Evolutionary conservation across 2,329 filamentous ascomycete species (phyloP).

Genomic region (Fusarium sp.): DNA sequence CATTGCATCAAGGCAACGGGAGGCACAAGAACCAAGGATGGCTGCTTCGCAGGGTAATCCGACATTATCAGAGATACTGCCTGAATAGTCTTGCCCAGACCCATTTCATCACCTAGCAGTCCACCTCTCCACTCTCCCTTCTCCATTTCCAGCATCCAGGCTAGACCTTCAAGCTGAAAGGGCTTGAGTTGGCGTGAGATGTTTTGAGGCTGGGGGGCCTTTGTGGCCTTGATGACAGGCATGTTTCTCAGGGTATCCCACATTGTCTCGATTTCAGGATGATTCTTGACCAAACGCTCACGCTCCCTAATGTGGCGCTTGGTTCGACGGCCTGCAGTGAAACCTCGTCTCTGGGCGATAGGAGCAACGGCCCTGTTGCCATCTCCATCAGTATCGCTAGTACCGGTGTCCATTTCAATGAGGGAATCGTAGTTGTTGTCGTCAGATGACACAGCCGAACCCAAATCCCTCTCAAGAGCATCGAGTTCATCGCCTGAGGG

Average conservation of each 20-base stretch:
- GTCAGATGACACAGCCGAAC: neutral
- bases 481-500: conserved; percentile 16
- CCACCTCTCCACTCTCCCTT: conserved; percentile 86
- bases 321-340: conserved; percentile 40
- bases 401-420: neutral
- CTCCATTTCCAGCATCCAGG: conserved; percentile 96
- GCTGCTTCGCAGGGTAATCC: conserved; percentile 85
- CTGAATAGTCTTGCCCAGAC: conserved; percentile 98
- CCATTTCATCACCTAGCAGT: conserved; percentile 97
- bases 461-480: neutral
- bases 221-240: conserved; percentile 70
- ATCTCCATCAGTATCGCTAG: conserved; percentile 41
- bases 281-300: conserved; percentile 75
- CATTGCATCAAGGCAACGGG: conserved; percentile 97
- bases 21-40: conserved; percentile 88
- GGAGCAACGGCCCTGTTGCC: conserved; percentile 14
- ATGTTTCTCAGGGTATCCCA: conserved; percentile 80
- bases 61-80: conserved; percentile 99
- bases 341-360: conserved; percentile 49
- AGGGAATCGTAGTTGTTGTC: neutral
- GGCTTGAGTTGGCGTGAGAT: conserved; percentile 89
- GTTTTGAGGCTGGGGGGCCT: conserved; percentile 65
- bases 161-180: conserved; percentile 92
- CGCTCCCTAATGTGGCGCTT: conserved; percentile 61
- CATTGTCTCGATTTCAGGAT: conserved; percentile 85